These are phyloP conservation scores for Globisporangium radiosum DNA, from an alignment of 352 stramenopile genomes.

Conservation along the genomic window DNA sequence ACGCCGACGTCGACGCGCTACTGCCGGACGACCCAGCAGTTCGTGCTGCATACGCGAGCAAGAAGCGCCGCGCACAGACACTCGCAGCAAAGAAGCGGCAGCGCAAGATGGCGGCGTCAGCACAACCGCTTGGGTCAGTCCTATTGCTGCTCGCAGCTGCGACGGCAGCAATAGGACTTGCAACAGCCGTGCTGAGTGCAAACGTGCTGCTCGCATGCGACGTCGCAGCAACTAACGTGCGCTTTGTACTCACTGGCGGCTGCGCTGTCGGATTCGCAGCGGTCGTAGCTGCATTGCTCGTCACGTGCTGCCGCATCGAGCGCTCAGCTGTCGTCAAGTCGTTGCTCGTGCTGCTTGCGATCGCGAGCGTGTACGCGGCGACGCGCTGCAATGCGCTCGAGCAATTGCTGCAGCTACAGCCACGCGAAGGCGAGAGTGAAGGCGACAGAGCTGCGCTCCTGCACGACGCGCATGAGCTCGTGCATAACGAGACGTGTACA, in stretches of 20 bases:
- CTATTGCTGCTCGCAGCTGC: not conserved
- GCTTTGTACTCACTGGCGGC: slow-evolving; percentile 4
- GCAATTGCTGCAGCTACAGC: not conserved
- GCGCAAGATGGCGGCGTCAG: not conserved
- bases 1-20: not conserved
- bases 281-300: slow-evolving; percentile 2
- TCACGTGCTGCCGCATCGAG: slow-evolving; percentile 17
- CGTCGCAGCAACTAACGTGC: not conserved
- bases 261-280: slow-evolving; percentile 6
- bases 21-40: not conserved
- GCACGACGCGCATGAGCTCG: slow-evolving; percentile 12
- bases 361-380: slow-evolving; percentile 21
- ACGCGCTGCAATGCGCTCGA: slow-evolving; percentile 7
- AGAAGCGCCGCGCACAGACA: not conserved
- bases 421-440: not conserved
- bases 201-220: slow-evolving; percentile 23
- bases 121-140: not conserved
- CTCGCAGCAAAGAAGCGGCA: not conserved
- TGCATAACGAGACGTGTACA: slow-evolving; percentile 17
- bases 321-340: slow-evolving; percentile 17
- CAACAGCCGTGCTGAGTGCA: slow-evolving; percentile 17
- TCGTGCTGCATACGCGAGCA: not conserved
- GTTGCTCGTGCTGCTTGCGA: slow-evolving; percentile 19
- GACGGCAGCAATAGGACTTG: not conserved
- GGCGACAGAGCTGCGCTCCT: slow-evolving; percentile 1